Percentiles rank a stretch among this genome's conserved stretches.
Conservation (phyloP, 164 flowering plant species). For the Nymphaea thermarum region DNA sequence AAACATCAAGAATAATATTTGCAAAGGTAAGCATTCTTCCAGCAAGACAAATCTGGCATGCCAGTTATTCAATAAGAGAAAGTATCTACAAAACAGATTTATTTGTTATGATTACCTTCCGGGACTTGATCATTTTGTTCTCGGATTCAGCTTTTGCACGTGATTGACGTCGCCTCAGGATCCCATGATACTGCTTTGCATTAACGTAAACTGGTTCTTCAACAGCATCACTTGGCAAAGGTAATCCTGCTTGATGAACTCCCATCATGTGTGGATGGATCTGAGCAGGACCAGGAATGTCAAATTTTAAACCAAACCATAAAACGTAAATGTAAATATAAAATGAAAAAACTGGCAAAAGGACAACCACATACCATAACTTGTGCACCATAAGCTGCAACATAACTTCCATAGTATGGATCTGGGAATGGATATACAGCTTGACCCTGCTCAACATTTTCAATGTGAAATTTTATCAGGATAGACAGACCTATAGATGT, state of each 20-base stretch:
- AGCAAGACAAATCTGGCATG: no score
- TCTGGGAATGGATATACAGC: constrained; percentile 77
- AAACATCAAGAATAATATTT: no score
- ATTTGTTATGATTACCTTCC: constrained; percentile 31
- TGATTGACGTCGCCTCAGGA: constrained; percentile 65
- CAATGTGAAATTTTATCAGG: neutral
- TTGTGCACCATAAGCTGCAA: constrained; percentile 81
- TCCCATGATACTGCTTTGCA: constrained; percentile 82
- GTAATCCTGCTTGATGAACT: constrained; percentile 60
- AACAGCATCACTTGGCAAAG: constrained; percentile 65
- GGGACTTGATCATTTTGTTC: constrained; percentile 43
- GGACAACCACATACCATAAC: constrained; percentile 48
- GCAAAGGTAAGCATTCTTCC: no score
- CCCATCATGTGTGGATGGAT: constrained; percentile 70
- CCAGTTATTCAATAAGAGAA: no score
- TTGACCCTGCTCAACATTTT: constrained; percentile 34
- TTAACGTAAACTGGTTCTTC: constrained; percentile 83
- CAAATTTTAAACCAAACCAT: neutral
- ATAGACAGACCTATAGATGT: constrained; percentile 8
- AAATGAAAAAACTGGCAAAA: neutral
- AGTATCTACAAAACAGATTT: no score
- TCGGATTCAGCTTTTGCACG: constrained; percentile 79
- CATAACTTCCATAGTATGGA: constrained; percentile 79
- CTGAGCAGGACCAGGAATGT: constrained; percentile 18
- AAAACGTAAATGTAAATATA: neutral